Conservation (phyloP, 73 alveolate species). For the Symbiodinium natans region DNA sequence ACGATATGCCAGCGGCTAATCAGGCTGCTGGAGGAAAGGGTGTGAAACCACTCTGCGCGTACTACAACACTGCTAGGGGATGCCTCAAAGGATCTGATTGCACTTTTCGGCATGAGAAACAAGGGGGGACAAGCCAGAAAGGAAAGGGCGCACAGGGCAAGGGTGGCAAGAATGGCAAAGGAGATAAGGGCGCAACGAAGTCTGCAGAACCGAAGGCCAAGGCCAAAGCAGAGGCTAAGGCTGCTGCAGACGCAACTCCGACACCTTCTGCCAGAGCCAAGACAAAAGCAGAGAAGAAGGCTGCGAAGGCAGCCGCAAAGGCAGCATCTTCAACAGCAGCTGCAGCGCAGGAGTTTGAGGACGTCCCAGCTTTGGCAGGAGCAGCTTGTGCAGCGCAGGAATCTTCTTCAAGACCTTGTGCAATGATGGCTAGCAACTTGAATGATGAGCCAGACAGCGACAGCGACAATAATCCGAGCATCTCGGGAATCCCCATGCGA, state of each 20-base stretch:
- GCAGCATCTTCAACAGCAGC: neutral
- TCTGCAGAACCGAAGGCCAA: neutral
- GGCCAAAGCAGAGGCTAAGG: neutral
- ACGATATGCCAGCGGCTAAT: neutral
- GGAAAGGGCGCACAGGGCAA: neutral
- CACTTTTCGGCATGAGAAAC: neutral
- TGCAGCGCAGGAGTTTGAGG: neutral
- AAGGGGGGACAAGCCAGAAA: neutral
- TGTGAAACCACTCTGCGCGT: neutral
- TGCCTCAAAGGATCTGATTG: neutral
- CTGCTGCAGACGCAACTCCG: neutral
- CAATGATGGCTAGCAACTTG: too few relatives aligned
- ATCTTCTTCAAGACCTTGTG: too few relatives aligned
- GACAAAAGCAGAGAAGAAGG: neutral
- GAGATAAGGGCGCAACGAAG: neutral
- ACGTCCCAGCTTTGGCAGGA: too few relatives aligned
- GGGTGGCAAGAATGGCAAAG: neutral
- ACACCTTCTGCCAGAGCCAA: neutral
- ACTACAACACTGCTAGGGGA: neutral
- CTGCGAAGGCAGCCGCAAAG: neutral
- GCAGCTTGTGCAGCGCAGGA: too few relatives aligned
- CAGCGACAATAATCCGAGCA: neutral
- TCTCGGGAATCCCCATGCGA: too few relatives aligned
- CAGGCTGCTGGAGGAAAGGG: neutral
- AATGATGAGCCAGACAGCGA: too few relatives aligned